Evolutionary conservation across 2,329 filamentous ascomycete genomes (phyloP).

Genomic region (Aspergillus sp.): DNA sequence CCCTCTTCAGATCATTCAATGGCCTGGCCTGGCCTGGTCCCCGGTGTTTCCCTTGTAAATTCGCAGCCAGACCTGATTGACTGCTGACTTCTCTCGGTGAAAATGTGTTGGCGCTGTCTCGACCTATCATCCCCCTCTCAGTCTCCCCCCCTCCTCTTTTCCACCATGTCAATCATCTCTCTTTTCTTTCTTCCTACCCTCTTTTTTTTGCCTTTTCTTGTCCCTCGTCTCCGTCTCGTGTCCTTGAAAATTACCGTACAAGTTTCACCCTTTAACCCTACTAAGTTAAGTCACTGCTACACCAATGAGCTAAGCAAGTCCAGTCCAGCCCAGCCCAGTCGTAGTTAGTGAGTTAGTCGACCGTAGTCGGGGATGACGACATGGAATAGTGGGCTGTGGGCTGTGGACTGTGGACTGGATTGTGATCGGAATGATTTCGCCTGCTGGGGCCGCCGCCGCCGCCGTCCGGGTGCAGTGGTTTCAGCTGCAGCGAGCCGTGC

Average conservation of each 20-base stretch:
- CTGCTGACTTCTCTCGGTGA: neutral
- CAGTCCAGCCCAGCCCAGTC: too few relatives aligned
- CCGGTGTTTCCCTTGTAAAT: too few relatives aligned
- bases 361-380: neutral
- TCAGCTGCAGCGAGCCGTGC: constrained; percentile 26
- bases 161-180: neutral
- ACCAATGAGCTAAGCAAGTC: too few relatives aligned
- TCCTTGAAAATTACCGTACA: neutral
- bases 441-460: neutral
- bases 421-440: neutral
- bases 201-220: neutral
- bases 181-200: neutral
- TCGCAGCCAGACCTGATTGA: neutral
- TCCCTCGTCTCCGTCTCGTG: neutral
- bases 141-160: neutral
- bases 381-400: neutral
- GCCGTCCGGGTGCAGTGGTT: constrained; percentile 9
- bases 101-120: constrained; percentile 6
- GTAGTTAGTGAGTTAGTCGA: too few relatives aligned
- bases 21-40: too few relatives aligned
- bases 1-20: neutral
- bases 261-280: neutral
- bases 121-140: constrained; percentile 4
- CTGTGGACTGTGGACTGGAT: neutral
- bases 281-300: neutral